Base-by-base conservation (phyloP, 371 early-diverging fungal species). In the Rhizopus arrhizus region DNA sequence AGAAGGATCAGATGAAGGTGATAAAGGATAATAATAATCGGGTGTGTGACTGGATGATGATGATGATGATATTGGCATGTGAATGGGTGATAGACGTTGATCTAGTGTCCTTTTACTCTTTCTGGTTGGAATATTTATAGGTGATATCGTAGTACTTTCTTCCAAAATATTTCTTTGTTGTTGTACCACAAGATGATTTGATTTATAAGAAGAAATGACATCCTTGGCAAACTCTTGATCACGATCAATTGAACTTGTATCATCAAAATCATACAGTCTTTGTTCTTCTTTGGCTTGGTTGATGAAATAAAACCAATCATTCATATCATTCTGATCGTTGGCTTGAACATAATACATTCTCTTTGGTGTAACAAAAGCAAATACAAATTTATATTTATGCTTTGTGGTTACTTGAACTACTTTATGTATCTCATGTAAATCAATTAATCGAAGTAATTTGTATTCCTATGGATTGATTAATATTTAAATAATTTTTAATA, bases 261-360 rank as follows among this genome's bases (percentile, higher is more conserved):
- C 82, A 40, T 78, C 80, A 16, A 67, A 70, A 56, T 79, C 82
- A 34, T 75, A 73, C 47, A 74, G 46, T 35, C 61, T 58, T 13
- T 66, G 68, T 6, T 78, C 78, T 34, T 67, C 58, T 35, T 84
- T 85, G n/a, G 86, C 76, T 36, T 76, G 76, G 38, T 85, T 77
- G 42, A 88, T 75, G n/a, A 77, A 71, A 13, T 64, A 60, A 45
- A 91, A 66, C 94, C 94, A 94, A 34, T 78, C 82, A 55, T 90
- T 82, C 83, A 87, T 82, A 10, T 86, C 87, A 5, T 73, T 72
- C 31, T 78, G 77, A 15, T 77, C 77, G 5, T 74, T 74, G 1
- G 91, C 90, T 65, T 89, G 89, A 4, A 94, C 71, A 56, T 89
- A 91, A 61, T 82, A 91, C 45, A 89, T 88, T 45, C 91, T 71